Evolutionary conservation across 1,139 yeast genomes (phyloP), one percentile per base, ranked within the genome.

Genomic region (Blastobotrys arbuscula): DNA sequence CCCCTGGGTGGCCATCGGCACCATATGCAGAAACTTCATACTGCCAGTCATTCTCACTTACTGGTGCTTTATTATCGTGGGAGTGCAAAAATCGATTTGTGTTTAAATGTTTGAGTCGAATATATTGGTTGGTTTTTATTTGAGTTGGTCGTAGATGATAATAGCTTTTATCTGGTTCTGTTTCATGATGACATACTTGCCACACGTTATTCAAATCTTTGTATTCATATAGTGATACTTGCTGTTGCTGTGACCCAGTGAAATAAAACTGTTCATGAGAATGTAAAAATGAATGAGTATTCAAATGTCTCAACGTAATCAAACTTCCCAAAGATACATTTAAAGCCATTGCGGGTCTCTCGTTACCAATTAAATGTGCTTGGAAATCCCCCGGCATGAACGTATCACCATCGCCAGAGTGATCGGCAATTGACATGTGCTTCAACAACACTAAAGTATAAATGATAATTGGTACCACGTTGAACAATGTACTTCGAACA

Each of bases 41-140:
- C 56, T 87, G 81, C 61, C 86, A 85, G 38, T 87, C 95, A 59
- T 83, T 86, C 56, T 85, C 94, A 2, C 89, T 77, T 24, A 85
- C 74, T 5, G 95, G 95, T 0, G 95, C 92, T 51, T 82, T 74
- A 2, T 73, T 68, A 9, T 69, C 53, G 51, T 71, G 76, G 5
- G 82, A 82, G 47, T 79, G 78, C 34, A 88, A 68, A 43, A 79
- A 76, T 49, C 76, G 75, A 5, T 82, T 78, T 0, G 95, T 82
- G 2, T 59, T 56, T 47, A 74, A 73, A 59, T 88, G 95, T 64
- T 76, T 79, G 18, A 88, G 63, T 50, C 80, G 71, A n/a, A 86
- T 67, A 7, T 67, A 66, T 43, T 74, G 78, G 7, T 79, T 79
- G 54, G 77, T 73, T 47, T 68, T 69, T 20, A 84, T 69, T 16